Percentiles rank a stretch among this genome's conserved stretches.
These are phyloP conservation scores for Arthrinium phaeospermum DNA, from an alignment of 2,329 filamentous ascomycete genomes.

Conservation along the genomic window DNA sequence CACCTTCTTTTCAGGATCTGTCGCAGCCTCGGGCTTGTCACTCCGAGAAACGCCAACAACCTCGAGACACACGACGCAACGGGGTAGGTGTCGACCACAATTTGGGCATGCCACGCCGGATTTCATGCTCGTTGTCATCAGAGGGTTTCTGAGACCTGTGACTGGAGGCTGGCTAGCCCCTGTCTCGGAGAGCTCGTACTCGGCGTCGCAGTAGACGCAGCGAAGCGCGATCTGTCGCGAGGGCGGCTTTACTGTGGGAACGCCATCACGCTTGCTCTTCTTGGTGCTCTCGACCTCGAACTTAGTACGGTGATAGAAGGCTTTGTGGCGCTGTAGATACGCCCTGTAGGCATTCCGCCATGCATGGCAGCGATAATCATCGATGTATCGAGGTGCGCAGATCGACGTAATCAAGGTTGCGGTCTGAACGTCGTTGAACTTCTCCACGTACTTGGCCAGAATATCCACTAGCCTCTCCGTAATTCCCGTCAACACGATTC, in stretches of 20 bases:
- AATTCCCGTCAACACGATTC: slow-evolving; percentile 78
- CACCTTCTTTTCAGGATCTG: slow-evolving; percentile 52
- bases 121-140: slow-evolving; percentile 62
- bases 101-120: slow-evolving; percentile 69
- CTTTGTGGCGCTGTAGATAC: slow-evolving; percentile 74
- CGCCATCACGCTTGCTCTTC: slow-evolving; percentile 68
- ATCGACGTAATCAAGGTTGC: slow-evolving; percentile 77
- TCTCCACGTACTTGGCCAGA: slow-evolving; percentile 75
- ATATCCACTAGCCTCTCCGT: slow-evolving; percentile 75
- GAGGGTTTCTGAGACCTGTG: slow-evolving; percentile 48
- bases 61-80: slow-evolving; percentile 72
- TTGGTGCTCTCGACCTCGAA: slow-evolving; percentile 80
- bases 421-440: slow-evolving; percentile 80
- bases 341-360: slow-evolving; percentile 77
- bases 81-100: slow-evolving; percentile 69
- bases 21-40: slow-evolving; percentile 58
- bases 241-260: slow-evolving; percentile 67
- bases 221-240: slow-evolving; percentile 75
- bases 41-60: slow-evolving; percentile 69
- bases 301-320: slow-evolving; percentile 75
- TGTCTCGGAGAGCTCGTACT: slow-evolving; percentile 55
- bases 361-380: slow-evolving; percentile 75
- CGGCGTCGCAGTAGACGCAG: slow-evolving; percentile 76
- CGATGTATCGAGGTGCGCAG: slow-evolving; percentile 76
- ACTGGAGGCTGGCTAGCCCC: slow-evolving; percentile 21